phyloP scores from a whole-genome alignment of 192 early-diverging fungal genomes.

The Spizellomyces punctatus region DNA sequence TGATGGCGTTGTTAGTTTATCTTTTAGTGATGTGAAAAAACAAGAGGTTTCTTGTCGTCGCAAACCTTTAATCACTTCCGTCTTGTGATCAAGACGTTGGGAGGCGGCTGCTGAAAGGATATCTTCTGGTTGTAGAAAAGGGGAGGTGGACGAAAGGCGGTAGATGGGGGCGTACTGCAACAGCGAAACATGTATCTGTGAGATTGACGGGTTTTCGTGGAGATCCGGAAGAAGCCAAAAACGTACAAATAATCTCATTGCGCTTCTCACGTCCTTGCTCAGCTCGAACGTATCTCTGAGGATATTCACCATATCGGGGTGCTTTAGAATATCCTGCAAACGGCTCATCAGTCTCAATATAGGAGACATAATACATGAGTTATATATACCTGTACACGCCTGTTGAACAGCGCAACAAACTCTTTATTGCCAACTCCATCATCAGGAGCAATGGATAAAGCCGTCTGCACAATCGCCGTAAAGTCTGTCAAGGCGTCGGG shows the following conservation, averaged over 20 bases:
- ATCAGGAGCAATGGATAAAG: constrained; percentile 33
- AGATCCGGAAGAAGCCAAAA: not conserved
- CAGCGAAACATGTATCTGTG: too few relatives aligned
- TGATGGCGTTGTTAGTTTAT: not conserved
- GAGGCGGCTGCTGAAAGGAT: not conserved
- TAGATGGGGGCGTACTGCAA: not conserved
- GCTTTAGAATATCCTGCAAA: constrained; percentile 11
- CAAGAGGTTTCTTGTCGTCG: not conserved
- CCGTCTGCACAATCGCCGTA: constrained; percentile 52
- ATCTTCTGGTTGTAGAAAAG: not conserved
- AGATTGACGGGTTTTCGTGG: too few relatives aligned
- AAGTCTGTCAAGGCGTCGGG: constrained; percentile 60
- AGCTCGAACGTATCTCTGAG: constrained; percentile 18
- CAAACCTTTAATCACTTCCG: not conserved
- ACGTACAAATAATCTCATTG: constrained; percentile 37
- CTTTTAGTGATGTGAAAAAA: too few relatives aligned
- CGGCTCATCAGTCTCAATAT: not conserved
- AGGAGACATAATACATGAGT: not conserved
- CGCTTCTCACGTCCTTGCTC: constrained; percentile 20
- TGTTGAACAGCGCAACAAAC: constrained; percentile 31
- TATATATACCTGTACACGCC: constrained; percentile 1
- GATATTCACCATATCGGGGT: not conserved
- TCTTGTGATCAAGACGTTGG: constrained; percentile 46
- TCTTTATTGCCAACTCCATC: constrained; percentile 6
- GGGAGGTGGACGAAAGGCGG: not conserved